Conservation (phyloP, 75 land plant species). For the Pinus albicaulis region DNA sequence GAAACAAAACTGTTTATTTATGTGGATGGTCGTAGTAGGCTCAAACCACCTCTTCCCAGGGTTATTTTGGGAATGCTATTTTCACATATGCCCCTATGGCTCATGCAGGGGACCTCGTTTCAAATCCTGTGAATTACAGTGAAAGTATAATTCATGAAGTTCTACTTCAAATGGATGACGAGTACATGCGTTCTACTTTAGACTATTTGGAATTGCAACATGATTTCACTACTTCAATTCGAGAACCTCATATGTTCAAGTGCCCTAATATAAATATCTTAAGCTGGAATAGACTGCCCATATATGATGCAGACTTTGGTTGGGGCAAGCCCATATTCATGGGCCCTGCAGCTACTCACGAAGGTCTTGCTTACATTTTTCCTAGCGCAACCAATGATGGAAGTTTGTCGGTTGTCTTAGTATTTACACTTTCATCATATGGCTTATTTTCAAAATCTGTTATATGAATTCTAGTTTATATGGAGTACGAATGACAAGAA, state of each 20-base stretch:
- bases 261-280: conserved; percentile 63
- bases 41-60: conserved; percentile 37
- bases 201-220: conserved; percentile 53
- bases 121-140: conserved; percentile 8
- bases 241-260: conserved; percentile 53
- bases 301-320: conserved; percentile 72
- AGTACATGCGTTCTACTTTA: conserved; percentile 47
- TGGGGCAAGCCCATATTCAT: conserved; percentile 71
- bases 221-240: conserved; percentile 39
- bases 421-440: conserved; percentile 39
- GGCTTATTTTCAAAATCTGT: conserved; percentile 23
- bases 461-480: conserved; percentile 1
- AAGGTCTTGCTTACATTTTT: conserved; percentile 48
- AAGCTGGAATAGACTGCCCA: conserved; percentile 65
- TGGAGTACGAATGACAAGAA: too few species aligned
- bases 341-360: conserved; percentile 46
- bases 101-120: conserved; percentile 33
- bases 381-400: conserved; percentile 51
- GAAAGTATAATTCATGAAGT: conserved; percentile 30
- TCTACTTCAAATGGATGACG: conserved; percentile 21
- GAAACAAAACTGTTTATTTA: conserved; percentile 53
- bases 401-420: conserved; percentile 3
- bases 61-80: conserved; percentile 66
- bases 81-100: conserved; percentile 52
- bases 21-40: conserved; percentile 42